phyloP scores from a whole-genome alignment of 768 basidiomycete genomes.

The Gymnopilus dilepis region DNA sequence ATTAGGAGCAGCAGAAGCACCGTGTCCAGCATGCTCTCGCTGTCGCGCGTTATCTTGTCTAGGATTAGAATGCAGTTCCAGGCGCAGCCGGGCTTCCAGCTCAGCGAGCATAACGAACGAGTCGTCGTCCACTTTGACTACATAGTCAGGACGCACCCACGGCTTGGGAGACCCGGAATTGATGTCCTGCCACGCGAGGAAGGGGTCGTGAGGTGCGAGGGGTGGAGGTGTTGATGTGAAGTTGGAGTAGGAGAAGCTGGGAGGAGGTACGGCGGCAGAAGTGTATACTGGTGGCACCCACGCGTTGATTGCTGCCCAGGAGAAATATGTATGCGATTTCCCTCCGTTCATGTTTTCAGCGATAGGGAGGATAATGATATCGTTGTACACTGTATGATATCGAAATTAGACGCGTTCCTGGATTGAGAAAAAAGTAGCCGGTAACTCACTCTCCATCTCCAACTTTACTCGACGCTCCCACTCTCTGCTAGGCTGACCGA shows the following conservation, averaged over 20 bases:
- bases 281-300: slow-evolving; percentile 85
- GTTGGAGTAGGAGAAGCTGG: slow-evolving; percentile 70
- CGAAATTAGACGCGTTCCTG: slow-evolving; percentile 16
- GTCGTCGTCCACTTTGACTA: slow-evolving; percentile 96
- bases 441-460: slow-evolving; percentile 86
- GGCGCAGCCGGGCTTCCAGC: slow-evolving; percentile 85
- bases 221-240: slow-evolving; percentile 57
- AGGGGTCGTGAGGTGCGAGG: slow-evolving; percentile 78
- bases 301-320: slow-evolving; percentile 90
- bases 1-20: slow-evolving; percentile 8
- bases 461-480: slow-evolving; percentile 81
- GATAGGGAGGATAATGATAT: slow-evolving; percentile 83
- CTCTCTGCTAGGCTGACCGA: slow-evolving; percentile 81
- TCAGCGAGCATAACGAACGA: slow-evolving; percentile 95
- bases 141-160: slow-evolving; percentile 90
- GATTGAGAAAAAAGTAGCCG: slow-evolving; percentile 4
- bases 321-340: slow-evolving; percentile 90
- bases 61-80: slow-evolving; percentile 62
- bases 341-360: slow-evolving; percentile 96
- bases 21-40: slow-evolving; percentile 21
- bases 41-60: slow-evolving; percentile 26
- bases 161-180: slow-evolving; percentile 47
- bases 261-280: slow-evolving; percentile 49
- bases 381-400: slow-evolving; percentile 69
- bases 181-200: slow-evolving; percentile 56